Evolutionary conservation across 108 stramenopile genomes (phyloP).

Genomic region (Discostella stelligeroides): DNA sequence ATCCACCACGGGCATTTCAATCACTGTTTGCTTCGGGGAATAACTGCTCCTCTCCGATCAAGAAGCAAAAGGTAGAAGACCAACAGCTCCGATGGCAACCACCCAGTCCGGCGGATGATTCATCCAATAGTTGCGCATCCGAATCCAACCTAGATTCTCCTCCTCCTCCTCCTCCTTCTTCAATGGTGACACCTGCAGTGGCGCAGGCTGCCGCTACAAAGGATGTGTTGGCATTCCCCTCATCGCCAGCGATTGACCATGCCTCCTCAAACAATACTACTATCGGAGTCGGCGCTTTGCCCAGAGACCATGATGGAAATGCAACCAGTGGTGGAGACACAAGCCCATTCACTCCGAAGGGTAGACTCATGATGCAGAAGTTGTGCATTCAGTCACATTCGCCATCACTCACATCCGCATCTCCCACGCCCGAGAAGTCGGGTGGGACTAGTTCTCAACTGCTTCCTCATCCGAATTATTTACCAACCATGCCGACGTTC

Average conservation of each 20-base stretch:
- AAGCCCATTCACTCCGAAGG: conserved; percentile 4
- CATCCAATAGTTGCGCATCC: background rate
- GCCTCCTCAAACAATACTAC: background rate
- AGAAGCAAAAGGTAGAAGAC: background rate
- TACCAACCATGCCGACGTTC: background rate
- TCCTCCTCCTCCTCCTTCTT: too few relatives aligned
- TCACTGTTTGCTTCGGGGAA: background rate
- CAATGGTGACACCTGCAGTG: background rate
- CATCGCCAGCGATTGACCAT: background rate
- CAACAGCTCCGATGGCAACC: background rate
- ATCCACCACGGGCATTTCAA: background rate
- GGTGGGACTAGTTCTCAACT: background rate
- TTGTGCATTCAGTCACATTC: background rate
- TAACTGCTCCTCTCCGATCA: background rate
- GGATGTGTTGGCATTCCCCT: background rate
- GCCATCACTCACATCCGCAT: background rate
- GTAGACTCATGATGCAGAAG: conserved; percentile 3
- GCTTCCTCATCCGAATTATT: background rate
- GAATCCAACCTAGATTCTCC: background rate
- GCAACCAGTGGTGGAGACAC: background rate
- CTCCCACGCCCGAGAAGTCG: background rate
- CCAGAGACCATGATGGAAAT: background rate
- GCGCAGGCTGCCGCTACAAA: background rate
- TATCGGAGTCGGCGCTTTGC: background rate
- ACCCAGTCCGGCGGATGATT: background rate